phyloP scores from a whole-genome alignment of 345 rosid genomes.

The Eucalyptus erythrocorys region DNA sequence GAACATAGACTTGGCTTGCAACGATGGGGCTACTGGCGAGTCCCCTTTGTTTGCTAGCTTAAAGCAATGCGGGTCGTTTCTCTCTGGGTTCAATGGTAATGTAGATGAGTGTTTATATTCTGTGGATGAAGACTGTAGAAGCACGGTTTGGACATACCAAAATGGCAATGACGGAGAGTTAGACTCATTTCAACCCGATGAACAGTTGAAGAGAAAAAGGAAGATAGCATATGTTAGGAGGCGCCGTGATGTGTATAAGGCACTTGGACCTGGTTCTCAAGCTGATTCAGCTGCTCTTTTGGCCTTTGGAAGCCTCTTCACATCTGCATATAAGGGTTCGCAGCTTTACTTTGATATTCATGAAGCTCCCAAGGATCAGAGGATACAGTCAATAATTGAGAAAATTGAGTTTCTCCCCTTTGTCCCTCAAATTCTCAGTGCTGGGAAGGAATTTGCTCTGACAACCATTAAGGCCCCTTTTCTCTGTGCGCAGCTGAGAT shows the following conservation, averaged over 20 bases:
- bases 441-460: conserved; percentile 47
- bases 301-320: conserved; percentile 87
- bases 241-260: conserved; percentile 47
- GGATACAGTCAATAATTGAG: conserved; percentile 43
- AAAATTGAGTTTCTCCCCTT: conserved; percentile 64
- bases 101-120: conserved; percentile 50
- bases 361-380: conserved; percentile 22
- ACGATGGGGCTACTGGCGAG: conserved; percentile 5
- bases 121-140: conserved; percentile 78
- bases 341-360: conserved; percentile 55
- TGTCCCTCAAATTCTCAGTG: conserved; percentile 51
- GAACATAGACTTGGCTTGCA: conserved; percentile 34
- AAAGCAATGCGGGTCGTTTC: conserved; percentile 51
- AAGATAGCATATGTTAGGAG: conserved; percentile 51
- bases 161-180: conserved; percentile 42
- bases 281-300: conserved; percentile 51
- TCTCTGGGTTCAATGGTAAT: conserved; percentile 62
- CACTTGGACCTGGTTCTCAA: conserved; percentile 66
- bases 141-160: conserved; percentile 69
- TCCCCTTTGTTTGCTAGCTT: conserved; percentile 31
- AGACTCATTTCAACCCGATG: conserved; percentile 73
- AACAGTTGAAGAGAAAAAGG: conserved; percentile 72
- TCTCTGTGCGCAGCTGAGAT: conserved; percentile 82
- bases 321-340: conserved; percentile 72
- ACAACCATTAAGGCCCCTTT: conserved; percentile 55